Percentiles rank a stretch among this genome's conserved stretches.
phyloP scores from a whole-genome alignment of 768 basidiomycete genomes.

The Naganishia kalamii region DNA sequence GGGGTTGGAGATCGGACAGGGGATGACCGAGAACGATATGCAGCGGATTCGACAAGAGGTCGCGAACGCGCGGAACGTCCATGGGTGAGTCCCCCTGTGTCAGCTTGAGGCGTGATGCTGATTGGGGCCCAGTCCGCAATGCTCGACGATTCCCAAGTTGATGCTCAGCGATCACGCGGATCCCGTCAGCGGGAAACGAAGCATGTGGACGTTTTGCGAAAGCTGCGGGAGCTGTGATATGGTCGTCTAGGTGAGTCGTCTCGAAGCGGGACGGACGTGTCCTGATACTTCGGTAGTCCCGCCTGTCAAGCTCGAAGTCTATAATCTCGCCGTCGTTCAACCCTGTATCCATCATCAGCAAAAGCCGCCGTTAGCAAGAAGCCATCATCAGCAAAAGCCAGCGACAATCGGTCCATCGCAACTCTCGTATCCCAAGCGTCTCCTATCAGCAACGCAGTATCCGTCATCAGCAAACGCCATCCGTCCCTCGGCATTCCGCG shows the following conservation, averaged over 20 bases:
- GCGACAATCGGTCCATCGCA: too few relatives aligned
- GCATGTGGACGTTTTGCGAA: constrained; percentile 19
- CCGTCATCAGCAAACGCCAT: too few relatives aligned
- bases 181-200: constrained; percentile 17
- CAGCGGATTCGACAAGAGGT: constrained; percentile 5
- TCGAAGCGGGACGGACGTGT: too few relatives aligned
- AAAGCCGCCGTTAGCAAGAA: too few relatives aligned
- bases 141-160: constrained; percentile 15
- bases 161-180: constrained; percentile 19
- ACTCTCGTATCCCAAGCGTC: too few relatives aligned
- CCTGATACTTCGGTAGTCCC: too few relatives aligned
- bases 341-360: too few relatives aligned
- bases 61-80: constrained; percentile 20
- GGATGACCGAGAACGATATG: constrained; percentile 7
- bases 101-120: neutral
- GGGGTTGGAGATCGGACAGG: neutral
- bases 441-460: too few relatives aligned
- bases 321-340: too few relatives aligned
- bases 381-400: too few relatives aligned
- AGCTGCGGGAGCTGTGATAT: constrained; percentile 22
- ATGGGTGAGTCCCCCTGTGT: constrained; percentile 17
- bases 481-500: too few relatives aligned
- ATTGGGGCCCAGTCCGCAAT: constrained; percentile 9
- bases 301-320: too few relatives aligned
- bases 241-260: constrained; percentile 6